A percentile compares a stretch with the other conserved stretches of the same genome.
phyloP scores from a whole-genome alignment of 2,329 filamentous ascomycete genomes.

The Escovopsis sp. region DNA sequence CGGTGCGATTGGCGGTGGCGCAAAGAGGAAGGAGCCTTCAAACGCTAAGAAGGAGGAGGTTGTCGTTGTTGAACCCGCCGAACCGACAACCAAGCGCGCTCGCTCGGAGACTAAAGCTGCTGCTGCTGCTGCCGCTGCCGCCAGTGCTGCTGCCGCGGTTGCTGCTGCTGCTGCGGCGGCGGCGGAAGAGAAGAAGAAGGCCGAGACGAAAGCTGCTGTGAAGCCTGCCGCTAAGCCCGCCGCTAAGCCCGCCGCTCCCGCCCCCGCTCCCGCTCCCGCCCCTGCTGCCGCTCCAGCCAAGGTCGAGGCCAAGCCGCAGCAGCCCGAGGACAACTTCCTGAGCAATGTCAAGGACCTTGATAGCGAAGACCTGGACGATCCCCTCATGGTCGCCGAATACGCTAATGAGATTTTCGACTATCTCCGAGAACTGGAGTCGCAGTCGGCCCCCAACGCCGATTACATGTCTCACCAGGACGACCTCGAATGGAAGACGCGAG shows the following conservation, averaged over 20 bases:
- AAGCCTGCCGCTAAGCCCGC: background rate
- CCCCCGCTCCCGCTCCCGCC: background rate
- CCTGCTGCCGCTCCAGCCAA: conserved; percentile 5
- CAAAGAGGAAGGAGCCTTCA: conserved; percentile 53
- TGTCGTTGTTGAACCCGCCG: conserved; percentile 45
- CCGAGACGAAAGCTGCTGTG: background rate
- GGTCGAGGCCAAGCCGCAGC: conserved; percentile 16
- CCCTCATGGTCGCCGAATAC: conserved; percentile 96
- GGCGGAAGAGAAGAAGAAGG: background rate
- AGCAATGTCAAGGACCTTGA: conserved; percentile 47
- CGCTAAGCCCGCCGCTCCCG: background rate
- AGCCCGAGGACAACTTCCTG: conserved; percentile 17
- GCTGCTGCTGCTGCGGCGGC: background rate
- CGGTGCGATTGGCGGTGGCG: conserved; percentile 44
- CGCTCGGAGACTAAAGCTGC: conserved; percentile 38
- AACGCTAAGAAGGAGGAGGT: conserved; percentile 46
- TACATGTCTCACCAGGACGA: conserved; percentile 95
- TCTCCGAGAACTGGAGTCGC: conserved; percentile 67
- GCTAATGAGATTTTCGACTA: conserved; percentile 97
- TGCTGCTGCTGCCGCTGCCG: background rate
- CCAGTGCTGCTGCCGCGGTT: background rate
- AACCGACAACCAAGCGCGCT: conserved; percentile 55
- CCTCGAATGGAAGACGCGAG: conserved; percentile 96
- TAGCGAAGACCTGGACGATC: conserved; percentile 78
- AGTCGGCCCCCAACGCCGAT: conserved; percentile 69